Evolutionary conservation across 352 stramenopile genomes (phyloP), one percentile per base, ranked within the genome.

Genomic region (Phytophthora hibernalis): DNA sequence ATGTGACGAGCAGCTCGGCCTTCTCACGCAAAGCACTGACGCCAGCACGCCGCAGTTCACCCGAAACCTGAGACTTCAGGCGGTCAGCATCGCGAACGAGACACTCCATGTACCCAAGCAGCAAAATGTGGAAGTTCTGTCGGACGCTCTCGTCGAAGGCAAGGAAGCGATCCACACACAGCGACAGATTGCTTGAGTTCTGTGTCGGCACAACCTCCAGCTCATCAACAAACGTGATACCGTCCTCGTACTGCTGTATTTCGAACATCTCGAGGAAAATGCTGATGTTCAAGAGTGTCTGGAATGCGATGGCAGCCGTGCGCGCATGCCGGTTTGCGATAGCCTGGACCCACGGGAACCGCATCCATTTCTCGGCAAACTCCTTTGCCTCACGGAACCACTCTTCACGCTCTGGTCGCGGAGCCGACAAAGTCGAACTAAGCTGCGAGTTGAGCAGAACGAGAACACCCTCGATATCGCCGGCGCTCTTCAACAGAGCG

Each of bases 361-460:
- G 84, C 80, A 96, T 91, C 88, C 88, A 96, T 60, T 91, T 86
- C 53, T 96, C 85, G 9, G 85, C 84, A 75, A 96, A 96, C 48
- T 90, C 81, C 62, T 92, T 91, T 3, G 85, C 83, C 51, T 92
- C 79, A 35, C 85, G 83, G 69, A 95, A 92, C 83, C 85, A 93
- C 47, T 92, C 80, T 51, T 92, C 82, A 24, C 88, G 88, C 45
- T 96, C 85, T 37, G 75, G 54, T 11, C 69, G 78, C 5, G 86
- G 62, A 3, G 85, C 83, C 0, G 75, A 75, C 9, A 96, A 67
- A 47, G 80, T 92, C 16, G 85, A 76, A 24, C 76, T 78, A 20
- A 96, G 70, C 61, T 94, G 88, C 12, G 72, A 76, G 60, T 95
- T 96, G 11, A 96, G 75, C 52, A 96, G 43, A 12, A 74, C 67